These are phyloP conservation scores for Suillus discolor DNA, from an alignment of 768 basidiomycete species.

Conservation along the genomic window DNA sequence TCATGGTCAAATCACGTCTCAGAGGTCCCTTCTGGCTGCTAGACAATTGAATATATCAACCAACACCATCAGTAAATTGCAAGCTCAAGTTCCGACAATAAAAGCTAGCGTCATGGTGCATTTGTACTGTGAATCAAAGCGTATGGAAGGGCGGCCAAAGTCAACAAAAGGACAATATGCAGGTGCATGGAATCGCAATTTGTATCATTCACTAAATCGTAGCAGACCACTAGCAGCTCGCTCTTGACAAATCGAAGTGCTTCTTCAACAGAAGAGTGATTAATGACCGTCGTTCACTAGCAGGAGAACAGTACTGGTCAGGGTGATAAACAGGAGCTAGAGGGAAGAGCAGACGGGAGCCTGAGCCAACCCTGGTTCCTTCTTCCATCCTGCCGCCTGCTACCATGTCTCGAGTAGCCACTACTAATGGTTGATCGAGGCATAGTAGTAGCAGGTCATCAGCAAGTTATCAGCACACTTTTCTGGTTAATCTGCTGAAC, in stretches of 20 bases:
- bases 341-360: neutral
- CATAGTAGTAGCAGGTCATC: neutral
- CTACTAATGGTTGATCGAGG: neutral
- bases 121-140: too few relatives aligned
- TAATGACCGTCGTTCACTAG: neutral
- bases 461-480: neutral
- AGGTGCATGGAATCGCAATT: too few relatives aligned
- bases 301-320: neutral
- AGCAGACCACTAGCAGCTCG: neutral
- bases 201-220: too few relatives aligned
- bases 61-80: too few relatives aligned
- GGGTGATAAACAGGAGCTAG: neutral
- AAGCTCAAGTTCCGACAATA: too few relatives aligned
- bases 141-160: too few relatives aligned
- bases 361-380: neutral
- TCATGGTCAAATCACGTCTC: too few relatives aligned
- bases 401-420: neutral
- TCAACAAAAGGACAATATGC: too few relatives aligned
- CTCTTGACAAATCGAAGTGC: neutral
- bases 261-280: neutral
- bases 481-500: neutral
- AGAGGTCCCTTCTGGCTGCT: too few relatives aligned
- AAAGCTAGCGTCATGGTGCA: too few relatives aligned
- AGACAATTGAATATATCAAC: too few relatives aligned
- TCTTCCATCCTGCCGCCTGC: neutral